Evolutionary conservation across 2,329 filamentous ascomycete species (phyloP).

Genomic region (Exophiala phaeomuriformis): DNA sequence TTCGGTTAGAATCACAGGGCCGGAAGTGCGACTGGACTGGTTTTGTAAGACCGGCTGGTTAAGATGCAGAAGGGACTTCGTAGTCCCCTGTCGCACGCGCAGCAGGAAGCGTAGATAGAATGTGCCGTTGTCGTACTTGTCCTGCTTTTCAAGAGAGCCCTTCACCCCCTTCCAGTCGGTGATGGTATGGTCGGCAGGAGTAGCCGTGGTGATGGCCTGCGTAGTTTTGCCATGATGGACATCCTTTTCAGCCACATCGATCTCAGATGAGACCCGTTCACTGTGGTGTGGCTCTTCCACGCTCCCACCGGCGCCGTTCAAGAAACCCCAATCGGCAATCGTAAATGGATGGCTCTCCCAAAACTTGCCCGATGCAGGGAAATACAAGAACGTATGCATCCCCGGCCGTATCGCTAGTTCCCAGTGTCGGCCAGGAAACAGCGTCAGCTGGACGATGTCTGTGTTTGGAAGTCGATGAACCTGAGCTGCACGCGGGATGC

Average conservation of each 20-base stretch:
- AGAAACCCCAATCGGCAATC: slow-evolving; percentile 10
- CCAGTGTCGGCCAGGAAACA: slow-evolving; percentile 28
- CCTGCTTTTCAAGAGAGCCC: not conserved
- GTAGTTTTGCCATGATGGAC: not conserved
- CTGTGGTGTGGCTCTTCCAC: not conserved
- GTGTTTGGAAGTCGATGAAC: slow-evolving; percentile 37
- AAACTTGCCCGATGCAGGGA: slow-evolving; percentile 9
- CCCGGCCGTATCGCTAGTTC: slow-evolving; percentile 1
- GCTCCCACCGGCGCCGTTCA: not conserved
- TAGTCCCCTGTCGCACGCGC: slow-evolving; percentile 7
- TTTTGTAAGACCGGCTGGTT: not conserved
- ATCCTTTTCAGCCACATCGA: no score
- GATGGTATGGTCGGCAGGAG: not conserved
- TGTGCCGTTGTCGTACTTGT: not conserved
- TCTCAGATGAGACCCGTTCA: no score
- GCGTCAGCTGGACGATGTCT: slow-evolving; percentile 3
- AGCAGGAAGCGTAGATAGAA: slow-evolving; percentile 11
- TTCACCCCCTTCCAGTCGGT: not conserved
- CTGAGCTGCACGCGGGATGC: slow-evolving; percentile 2
- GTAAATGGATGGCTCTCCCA: slow-evolving; percentile 22
- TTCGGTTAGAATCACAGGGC: slow-evolving; percentile 4
- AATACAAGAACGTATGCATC: slow-evolving; percentile 15
- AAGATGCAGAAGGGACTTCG: not conserved
- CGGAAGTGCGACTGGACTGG: not conserved
- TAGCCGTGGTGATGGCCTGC: not conserved